These are phyloP conservation scores for Hibiscus trionum DNA, from an alignment of 345 rosid species.

Conservation along the genomic window DNA sequence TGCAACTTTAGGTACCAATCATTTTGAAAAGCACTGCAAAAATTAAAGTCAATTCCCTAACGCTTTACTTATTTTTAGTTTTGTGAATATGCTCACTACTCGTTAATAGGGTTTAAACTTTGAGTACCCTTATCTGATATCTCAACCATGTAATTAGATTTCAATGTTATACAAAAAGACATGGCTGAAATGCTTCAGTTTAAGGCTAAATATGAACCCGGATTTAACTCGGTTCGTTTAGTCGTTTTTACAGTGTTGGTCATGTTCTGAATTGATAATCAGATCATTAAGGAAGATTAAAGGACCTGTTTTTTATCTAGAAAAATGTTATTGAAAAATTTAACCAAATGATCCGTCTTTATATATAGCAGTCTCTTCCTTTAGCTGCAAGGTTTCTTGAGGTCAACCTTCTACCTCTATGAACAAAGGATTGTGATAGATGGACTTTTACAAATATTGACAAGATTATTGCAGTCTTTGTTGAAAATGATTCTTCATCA, in stretches of 20 bases:
- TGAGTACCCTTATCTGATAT: neutral
- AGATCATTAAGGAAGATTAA: too few species aligned
- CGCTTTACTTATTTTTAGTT: slow-evolving; percentile 18
- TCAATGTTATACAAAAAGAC: too few species aligned
- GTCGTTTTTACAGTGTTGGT: neutral
- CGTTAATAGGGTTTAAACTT: slow-evolving; percentile 4
- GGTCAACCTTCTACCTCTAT: too few species aligned
- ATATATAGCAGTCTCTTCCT: neutral
- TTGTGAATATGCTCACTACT: slow-evolving; percentile 22
- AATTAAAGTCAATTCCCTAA: slow-evolving; percentile 4
- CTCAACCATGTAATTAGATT: slow-evolving; percentile 4
- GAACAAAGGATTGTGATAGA: too few species aligned
- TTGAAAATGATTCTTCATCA: neutral
- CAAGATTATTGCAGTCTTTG: neutral
- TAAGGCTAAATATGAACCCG: slow-evolving; percentile 2
- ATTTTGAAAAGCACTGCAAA: slow-evolving; percentile 11
- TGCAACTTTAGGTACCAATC: slow-evolving; percentile 27
- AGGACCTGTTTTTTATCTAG: too few species aligned
- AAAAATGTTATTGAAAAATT: too few species aligned
- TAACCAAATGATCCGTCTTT: neutral
- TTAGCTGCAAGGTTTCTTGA: too few species aligned
- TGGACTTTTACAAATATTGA: too few species aligned
- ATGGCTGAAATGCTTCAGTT: slow-evolving; percentile 9
- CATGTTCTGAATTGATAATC: slow-evolving; percentile 5
- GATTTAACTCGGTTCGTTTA: neutral